A percentile compares a stretch with the other conserved stretches of the same genome.
phyloP scores from a whole-genome alignment of 169 alveolate genomes.

The Cryptosporidium xiaoi region DNA sequence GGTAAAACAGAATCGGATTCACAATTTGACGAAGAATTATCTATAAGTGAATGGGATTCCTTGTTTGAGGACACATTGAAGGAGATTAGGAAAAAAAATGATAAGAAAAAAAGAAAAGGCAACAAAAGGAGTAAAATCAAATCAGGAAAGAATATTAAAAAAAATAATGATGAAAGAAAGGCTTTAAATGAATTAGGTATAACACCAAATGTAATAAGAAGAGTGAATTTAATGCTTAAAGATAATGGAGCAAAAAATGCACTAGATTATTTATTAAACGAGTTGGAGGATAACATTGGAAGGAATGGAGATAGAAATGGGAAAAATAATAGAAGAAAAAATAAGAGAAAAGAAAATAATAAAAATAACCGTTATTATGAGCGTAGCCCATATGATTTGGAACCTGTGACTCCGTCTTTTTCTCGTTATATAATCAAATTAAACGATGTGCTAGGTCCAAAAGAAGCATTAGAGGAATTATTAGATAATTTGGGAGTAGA shows the following conservation, averaged over 20 bases:
- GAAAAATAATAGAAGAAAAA: constrained; percentile 3
- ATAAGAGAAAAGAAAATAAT: constrained; percentile 10
- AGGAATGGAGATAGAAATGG: background rate
- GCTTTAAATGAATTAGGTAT: constrained; percentile 25
- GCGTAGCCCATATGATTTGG: constrained; percentile 59
- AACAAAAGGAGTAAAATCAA: background rate
- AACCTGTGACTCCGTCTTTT: constrained; percentile 53
- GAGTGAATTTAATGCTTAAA: constrained; percentile 22
- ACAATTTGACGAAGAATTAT: constrained; percentile 35
- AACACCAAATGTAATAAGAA: constrained; percentile 30
- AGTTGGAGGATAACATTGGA: constrained; percentile 24
- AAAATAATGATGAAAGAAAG: constrained; percentile 25
- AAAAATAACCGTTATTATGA: background rate
- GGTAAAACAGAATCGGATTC: background rate
- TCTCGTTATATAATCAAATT: constrained; percentile 44
- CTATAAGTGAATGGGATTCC: constrained; percentile 66
- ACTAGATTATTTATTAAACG: constrained; percentile 38
- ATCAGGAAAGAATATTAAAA: constrained; percentile 18
- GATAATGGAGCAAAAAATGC: constrained; percentile 63
- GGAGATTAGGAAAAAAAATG: background rate
- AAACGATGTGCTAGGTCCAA: constrained; percentile 57
- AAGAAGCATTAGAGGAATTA: constrained; percentile 65
- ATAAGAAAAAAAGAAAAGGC: background rate
- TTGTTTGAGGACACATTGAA: constrained; percentile 21
- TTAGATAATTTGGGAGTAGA: constrained; percentile 32